Percentiles rank a stretch among this genome's conserved stretches.
phyloP scores from a whole-genome alignment of 2,329 filamentous ascomycete genomes.

The Ramularia endophylla region DNA sequence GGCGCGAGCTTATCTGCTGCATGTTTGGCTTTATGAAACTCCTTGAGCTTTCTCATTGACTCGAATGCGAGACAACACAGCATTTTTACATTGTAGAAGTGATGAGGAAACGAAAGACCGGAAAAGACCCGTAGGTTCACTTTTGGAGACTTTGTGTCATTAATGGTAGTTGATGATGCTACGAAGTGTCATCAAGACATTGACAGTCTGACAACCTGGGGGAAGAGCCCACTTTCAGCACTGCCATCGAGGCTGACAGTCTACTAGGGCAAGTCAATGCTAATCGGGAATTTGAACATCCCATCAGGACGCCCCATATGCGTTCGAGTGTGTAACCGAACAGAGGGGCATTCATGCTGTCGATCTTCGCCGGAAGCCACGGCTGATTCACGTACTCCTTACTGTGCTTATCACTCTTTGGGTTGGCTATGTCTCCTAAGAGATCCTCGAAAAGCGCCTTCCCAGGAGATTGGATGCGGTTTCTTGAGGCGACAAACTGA shows the following conservation, averaged over 20 bases:
- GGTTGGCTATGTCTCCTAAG: background rate
- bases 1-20: too few relatives aligned
- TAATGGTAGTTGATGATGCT: too few relatives aligned
- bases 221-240: background rate
- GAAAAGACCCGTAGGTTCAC: too few relatives aligned
- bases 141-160: too few relatives aligned
- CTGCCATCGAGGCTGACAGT: background rate
- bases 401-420: background rate
- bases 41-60: too few relatives aligned
- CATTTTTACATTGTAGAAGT: too few relatives aligned
- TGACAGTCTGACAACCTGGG: background rate
- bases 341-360: background rate
- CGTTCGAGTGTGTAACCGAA: background rate
- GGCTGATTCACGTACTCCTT: background rate
- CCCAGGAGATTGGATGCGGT: background rate
- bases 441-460: background rate
- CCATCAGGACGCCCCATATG: slow-evolving; percentile 1
- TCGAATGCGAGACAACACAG: too few relatives aligned
- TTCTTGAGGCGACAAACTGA: background rate
- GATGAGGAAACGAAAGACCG: too few relatives aligned
- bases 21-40: too few relatives aligned
- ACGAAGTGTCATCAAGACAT: background rate
- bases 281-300: background rate
- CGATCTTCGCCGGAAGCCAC: background rate
- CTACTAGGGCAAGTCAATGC: background rate